Conservation (phyloP, 2,329 filamentous ascomycete species). For the Alternaria viburni region DNA sequence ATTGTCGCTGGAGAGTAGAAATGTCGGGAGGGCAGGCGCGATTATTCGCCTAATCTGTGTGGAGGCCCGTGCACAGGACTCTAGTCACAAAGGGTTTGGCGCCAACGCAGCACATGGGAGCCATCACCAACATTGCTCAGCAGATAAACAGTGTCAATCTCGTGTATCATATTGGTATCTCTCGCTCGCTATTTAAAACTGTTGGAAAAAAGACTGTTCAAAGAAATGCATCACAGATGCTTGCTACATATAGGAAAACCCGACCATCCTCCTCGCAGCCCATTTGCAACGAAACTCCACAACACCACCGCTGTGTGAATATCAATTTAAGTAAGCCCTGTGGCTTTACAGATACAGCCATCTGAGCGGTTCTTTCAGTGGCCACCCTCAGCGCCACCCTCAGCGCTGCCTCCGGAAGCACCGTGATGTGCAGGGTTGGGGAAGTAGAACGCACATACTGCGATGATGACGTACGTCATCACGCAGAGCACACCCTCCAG, state of each 20-base stretch:
- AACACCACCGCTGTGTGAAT: not conserved
- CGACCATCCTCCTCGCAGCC: not conserved
- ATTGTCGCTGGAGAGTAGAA: slow-evolving; percentile 30
- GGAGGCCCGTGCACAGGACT: slow-evolving; percentile 1
- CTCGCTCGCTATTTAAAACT: slow-evolving; percentile 22
- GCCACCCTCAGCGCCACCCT: not conserved
- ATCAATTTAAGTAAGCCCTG: not conserved
- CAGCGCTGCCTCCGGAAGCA: not conserved
- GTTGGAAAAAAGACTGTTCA: not conserved
- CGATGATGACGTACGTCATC: slow-evolving; percentile 69
- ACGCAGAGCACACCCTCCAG: slow-evolving; percentile 84
- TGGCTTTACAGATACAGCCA: not conserved
- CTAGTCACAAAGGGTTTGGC: not conserved
- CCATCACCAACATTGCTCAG: not conserved
- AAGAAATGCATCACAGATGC: slow-evolving; percentile 12
- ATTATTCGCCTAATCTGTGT: slow-evolving; percentile 31
- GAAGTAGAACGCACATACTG: slow-evolving; percentile 67
- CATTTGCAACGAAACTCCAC: not conserved
- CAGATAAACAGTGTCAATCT: not conserved
- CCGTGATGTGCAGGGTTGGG: slow-evolving; percentile 55
- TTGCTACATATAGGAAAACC: slow-evolving; percentile 1
- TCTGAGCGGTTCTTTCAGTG: not conserved
- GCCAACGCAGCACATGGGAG: not conserved
- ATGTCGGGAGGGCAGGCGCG: slow-evolving; percentile 5
- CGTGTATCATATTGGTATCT: slow-evolving; percentile 6